phyloP scores from a whole-genome alignment of 139 green algal genomes.

The Eudorina sp. region DNA sequence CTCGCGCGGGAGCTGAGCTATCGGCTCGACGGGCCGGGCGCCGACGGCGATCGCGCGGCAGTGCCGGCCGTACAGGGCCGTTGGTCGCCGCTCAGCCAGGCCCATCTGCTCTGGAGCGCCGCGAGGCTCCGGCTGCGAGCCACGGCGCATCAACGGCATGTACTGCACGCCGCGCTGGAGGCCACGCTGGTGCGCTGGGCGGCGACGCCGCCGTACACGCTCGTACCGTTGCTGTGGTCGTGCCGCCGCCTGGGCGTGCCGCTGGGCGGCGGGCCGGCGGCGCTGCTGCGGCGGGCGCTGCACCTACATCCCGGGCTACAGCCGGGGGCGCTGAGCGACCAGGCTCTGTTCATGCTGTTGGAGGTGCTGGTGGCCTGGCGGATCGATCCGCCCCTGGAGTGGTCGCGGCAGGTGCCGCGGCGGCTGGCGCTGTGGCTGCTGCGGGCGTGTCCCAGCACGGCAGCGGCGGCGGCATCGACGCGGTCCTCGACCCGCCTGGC shows the following conservation, averaged over 20 bases:
- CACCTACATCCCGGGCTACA: neutral
- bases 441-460: neutral
- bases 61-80: no score
- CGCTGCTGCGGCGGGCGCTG: neutral
- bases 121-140: neutral
- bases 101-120: neutral
- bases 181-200: neutral
- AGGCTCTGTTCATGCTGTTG: conserved; percentile 27
- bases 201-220: neutral
- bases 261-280: neutral
- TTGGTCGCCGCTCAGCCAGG: neutral
- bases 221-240: conserved; percentile 1
- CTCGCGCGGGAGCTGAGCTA: neutral
- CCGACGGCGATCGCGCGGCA: no score
- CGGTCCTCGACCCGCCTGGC: neutral
- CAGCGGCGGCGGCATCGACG: neutral
- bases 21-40: neutral
- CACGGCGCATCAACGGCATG: neutral
- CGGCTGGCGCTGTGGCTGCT: conserved; percentile 22
- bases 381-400: neutral
- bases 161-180: neutral
- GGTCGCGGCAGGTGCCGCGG: neutral
- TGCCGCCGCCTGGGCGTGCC: neutral
- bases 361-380: neutral
- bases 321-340: neutral